Conservation (phyloP, 768 basidiomycete species). For the Auricularia heimuer region DNA sequence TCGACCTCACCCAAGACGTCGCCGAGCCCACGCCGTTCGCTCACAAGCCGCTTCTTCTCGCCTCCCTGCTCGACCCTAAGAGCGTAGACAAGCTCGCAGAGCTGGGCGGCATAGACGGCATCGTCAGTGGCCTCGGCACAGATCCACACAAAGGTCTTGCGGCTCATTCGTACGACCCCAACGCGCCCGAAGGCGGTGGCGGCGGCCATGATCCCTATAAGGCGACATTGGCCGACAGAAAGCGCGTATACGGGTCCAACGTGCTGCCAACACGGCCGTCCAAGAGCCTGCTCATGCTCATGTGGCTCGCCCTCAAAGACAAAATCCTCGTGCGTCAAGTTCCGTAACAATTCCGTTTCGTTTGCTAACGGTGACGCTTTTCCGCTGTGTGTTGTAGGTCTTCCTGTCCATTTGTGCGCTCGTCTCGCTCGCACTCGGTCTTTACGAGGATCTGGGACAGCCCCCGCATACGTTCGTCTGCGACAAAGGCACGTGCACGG, state of each 20-base stretch:
- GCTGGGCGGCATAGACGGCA: constrained; percentile 59
- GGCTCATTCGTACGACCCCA: constrained; percentile 10
- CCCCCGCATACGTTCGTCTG: constrained; percentile 34
- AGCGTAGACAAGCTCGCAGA: constrained; percentile 50
- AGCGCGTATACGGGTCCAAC: constrained; percentile 66
- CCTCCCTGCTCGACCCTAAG: constrained; percentile 86
- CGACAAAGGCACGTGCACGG: constrained; percentile 23
- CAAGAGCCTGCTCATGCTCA: constrained; percentile 63
- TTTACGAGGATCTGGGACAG: constrained; percentile 84
- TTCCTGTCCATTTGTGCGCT: constrained; percentile 86
- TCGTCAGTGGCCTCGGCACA: constrained; percentile 70
- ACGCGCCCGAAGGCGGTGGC: constrained; percentile 12
- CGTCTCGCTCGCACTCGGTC: constrained; percentile 84
- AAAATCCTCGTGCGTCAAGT: constrained; percentile 65
- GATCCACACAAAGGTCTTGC: constrained; percentile 31
- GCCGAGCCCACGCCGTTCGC: constrained; percentile 62
- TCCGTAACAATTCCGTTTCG: background rate
- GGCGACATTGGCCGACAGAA: constrained; percentile 50
- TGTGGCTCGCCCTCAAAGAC: constrained; percentile 83
- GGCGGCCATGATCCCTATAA: constrained; percentile 14
- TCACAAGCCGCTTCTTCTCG: constrained; percentile 66
- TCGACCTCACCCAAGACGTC: constrained; percentile 31
- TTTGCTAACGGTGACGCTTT: background rate
- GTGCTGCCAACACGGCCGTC: constrained; percentile 57
- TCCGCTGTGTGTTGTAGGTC: constrained; percentile 37